phyloP scores from a whole-genome alignment of 2,329 filamentous ascomycete genomes.

The Colletotrichum karsti region DNA sequence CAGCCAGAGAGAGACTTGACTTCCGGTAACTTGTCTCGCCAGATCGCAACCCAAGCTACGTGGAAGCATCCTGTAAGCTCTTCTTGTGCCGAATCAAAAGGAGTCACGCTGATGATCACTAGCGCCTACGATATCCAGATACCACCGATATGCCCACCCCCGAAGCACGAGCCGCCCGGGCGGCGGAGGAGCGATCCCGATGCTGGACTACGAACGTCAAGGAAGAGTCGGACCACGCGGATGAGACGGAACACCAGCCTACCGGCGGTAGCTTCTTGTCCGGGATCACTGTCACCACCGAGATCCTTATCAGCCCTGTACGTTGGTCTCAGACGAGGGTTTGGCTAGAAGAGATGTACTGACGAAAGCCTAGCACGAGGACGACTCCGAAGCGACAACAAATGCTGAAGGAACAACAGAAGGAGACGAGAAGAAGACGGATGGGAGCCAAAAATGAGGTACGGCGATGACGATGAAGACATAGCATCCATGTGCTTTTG shows the following conservation, averaged over 20 bases:
- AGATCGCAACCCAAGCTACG: neutral
- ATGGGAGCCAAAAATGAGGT: neutral
- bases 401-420: neutral
- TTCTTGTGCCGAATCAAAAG: neutral
- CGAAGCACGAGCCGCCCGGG: neutral
- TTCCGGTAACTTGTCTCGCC: neutral
- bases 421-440: neutral
- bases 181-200: neutral
- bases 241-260: neutral
- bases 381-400: neutral
- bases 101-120: neutral
- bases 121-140: neutral
- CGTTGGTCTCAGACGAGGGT: neutral
- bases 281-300: slow-evolving; percentile 6
- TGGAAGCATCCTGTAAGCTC: neutral
- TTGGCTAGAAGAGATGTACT: neutral
- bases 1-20: neutral
- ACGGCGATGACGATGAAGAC: neutral
- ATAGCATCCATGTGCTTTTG: neutral
- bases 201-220: slow-evolving; percentile 1
- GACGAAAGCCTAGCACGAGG: neutral
- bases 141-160: neutral
- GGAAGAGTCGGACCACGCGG: neutral
- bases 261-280: neutral
- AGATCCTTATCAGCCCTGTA: neutral